Conservation (phyloP, 192 early-diverging fungal genomes). For the Entrophospora sp. region DNA sequence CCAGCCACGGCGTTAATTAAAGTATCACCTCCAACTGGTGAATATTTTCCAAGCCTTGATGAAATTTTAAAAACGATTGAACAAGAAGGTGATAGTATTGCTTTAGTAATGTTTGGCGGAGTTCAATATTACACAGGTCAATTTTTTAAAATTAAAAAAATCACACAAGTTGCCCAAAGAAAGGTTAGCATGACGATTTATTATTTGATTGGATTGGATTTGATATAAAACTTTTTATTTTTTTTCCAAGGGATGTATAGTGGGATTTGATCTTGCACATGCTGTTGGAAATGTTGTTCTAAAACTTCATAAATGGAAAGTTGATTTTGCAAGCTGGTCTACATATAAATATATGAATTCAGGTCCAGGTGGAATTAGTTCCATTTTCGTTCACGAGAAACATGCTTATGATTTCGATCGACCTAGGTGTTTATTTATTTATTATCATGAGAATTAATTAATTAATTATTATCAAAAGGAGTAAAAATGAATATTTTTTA, state of each 20-base stretch:
- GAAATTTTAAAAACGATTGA: constrained; percentile 75
- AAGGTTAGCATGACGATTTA: constrained; percentile 47
- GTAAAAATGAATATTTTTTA: no score
- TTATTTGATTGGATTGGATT: no score
- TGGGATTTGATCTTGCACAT: constrained; percentile 94
- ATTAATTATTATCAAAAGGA: no score
- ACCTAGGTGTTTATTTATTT: constrained; percentile 37
- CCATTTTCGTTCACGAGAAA: constrained; percentile 83
- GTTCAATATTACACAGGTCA: constrained; percentile 95
- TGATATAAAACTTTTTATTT: not conserved
- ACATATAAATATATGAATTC: constrained; percentile 98
- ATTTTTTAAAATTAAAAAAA: constrained; percentile 75
- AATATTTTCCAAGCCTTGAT: constrained; percentile 58
- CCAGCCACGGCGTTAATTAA: constrained; percentile 65
- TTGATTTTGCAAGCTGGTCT: constrained; percentile 98
- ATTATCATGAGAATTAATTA: not conserved
- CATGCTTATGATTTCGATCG: constrained; percentile 51
- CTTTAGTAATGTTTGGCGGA: constrained; percentile 82
- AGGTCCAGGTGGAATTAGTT: constrained; percentile 92
- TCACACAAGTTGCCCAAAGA: constrained; percentile 71
- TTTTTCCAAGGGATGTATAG: constrained; percentile 64
- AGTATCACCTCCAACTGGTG: constrained; percentile 64
- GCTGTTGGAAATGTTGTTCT: constrained; percentile 90
- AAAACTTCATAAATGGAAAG: constrained; percentile 87
- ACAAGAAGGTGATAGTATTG: constrained; percentile 64